A percentile compares a stretch with the other conserved stretches of the same genome.
Evolutionary conservation across 2,329 filamentous ascomycete genomes (phyloP).

Genomic region (Ramichloridium luteum): DNA sequence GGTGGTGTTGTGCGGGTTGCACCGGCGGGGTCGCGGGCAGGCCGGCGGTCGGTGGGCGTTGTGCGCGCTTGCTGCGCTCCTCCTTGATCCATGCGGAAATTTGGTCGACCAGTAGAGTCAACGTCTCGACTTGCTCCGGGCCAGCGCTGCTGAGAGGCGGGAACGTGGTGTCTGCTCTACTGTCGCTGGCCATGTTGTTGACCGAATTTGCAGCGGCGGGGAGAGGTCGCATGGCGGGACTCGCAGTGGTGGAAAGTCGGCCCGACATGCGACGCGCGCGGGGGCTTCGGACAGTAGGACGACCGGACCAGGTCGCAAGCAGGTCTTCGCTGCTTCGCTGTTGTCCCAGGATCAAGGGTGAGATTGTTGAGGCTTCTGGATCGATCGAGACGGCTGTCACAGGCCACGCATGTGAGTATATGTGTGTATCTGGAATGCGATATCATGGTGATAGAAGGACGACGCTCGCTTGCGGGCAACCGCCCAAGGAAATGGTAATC

Average conservation of each 20-base stretch:
- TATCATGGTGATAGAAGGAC: neutral
- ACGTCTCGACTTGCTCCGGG: neutral
- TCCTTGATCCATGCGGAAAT: conserved; percentile 73
- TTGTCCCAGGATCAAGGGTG: conserved; percentile 34
- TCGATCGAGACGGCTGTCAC: conserved; percentile 35
- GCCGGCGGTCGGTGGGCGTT: conserved; percentile 16
- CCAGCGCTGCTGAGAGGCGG: too few relatives aligned
- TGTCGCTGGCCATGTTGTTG: conserved; percentile 2
- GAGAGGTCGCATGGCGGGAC: conserved; percentile 12
- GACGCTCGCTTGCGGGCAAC: neutral
- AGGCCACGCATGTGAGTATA: neutral
- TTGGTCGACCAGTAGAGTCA: conserved; percentile 38
- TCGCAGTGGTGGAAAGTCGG: conserved; percentile 23
- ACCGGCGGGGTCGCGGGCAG: conserved; percentile 6
- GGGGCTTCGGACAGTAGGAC: conserved; percentile 27
- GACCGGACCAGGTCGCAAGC: conserved; percentile 28
- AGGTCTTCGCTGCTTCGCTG: conserved; percentile 33
- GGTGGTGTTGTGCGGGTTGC: conserved; percentile 2
- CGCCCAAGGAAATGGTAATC: conserved; percentile 1
- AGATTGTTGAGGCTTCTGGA: conserved; percentile 32
- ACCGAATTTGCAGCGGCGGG: conserved; percentile 7
- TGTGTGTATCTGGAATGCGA: conserved; percentile 1
- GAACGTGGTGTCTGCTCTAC: neutral
- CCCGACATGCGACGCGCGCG: conserved; percentile 30
- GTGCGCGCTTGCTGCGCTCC: conserved; percentile 55